Conservation (phyloP, 768 basidiomycete genomes). For the Lactifluus piperatus region DNA sequence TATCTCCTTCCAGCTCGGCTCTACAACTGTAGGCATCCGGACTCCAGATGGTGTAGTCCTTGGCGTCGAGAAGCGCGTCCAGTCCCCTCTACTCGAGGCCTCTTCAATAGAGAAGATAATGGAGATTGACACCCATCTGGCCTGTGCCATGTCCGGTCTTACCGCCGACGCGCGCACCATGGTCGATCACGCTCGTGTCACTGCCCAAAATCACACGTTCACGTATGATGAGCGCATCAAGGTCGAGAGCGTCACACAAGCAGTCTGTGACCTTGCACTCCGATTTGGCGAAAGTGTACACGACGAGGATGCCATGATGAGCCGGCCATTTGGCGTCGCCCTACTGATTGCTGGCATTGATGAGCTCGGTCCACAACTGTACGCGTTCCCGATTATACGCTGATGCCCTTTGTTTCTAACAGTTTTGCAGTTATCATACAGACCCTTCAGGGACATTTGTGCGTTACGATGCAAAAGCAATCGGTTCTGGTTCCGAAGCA, state of each 20-base stretch:
- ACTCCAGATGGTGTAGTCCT: conserved; percentile 88
- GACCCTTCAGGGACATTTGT: conserved; percentile 98
- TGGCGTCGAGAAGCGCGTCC: conserved; percentile 96
- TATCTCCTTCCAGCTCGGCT: conserved; percentile 64
- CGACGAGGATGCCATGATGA: conserved; percentile 99
- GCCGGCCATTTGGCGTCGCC: conserved; percentile 96
- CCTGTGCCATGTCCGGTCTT: conserved; percentile 95
- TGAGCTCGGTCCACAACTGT: conserved; percentile 94
- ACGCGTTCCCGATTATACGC: conserved; percentile 32
- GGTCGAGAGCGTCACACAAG: conserved; percentile 96
- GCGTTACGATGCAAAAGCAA: conserved; percentile 95
- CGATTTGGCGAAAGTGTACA: conserved; percentile 98
- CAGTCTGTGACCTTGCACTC: conserved; percentile 94
- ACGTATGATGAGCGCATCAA: conserved; percentile 96
- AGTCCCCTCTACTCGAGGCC: conserved; percentile 91
- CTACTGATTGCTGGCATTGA: conserved; percentile 96
- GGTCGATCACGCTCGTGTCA: conserved; percentile 98
- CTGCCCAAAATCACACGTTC: conserved; percentile 90
- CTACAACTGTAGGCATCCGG: conserved; percentile 92
- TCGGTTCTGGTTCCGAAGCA: conserved; percentile 95
- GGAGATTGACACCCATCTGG: conserved; percentile 96
- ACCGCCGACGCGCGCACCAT: conserved; percentile 98
- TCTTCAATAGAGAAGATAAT: conserved; percentile 99
- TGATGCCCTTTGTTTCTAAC: neutral
- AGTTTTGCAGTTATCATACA: conserved; percentile 71